Evolutionary conservation across 257 asterid genomes (phyloP), one percentile per base, ranked within the genome.

Genomic region (Agastache rugosa): DNA sequence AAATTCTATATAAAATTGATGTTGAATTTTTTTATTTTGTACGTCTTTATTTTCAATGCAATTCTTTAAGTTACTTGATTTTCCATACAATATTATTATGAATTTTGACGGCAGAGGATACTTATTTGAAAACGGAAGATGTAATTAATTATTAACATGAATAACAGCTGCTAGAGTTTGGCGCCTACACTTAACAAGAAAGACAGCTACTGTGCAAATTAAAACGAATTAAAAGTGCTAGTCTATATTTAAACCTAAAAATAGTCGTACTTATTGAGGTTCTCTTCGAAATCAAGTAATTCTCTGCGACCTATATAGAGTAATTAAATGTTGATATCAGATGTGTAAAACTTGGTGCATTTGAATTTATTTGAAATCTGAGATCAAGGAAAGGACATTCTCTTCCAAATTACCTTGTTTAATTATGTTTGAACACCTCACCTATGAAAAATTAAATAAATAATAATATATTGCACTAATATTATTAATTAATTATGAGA

Each of bases 391-490:
- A 0, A 34, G 8, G 27, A 15, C 25, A 34, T 35, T 62, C 7
- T n/a, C 48, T 31, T 31, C 67, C 45, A 34, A 31, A 34, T 62
- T 15, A 60, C 23, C 0, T 1, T 23, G 11, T 6, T 22, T 60
- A 31, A 31, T 29, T 60, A 29, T 60, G 19, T 10, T 35, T 16
- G 69, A 19, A 64, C 53, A 20, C 70, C 69, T 63, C 45, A 35
- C 44, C 12, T 10, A 39, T 17, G 17, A 17, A 22, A 31, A 34
- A 7, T 29, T 4, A 65, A 5, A 35, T 35, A 25, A 29, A 9
- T 4, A 53, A 62, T 9, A 54, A 4, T 3, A 50, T 5, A 1
- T 23, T 37, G 39, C 14, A 20, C 37, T 31, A 31, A 45, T 62
- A 35, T 23, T 17, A 53, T 15, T 19, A 61, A 45, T 31, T 20